A percentile compares a stretch with the other conserved stretches of the same genome.
These are phyloP conservation scores for Astragalus glycyphyllos DNA, from an alignment of 306 rosid genomes.

Conservation along the genomic window DNA sequence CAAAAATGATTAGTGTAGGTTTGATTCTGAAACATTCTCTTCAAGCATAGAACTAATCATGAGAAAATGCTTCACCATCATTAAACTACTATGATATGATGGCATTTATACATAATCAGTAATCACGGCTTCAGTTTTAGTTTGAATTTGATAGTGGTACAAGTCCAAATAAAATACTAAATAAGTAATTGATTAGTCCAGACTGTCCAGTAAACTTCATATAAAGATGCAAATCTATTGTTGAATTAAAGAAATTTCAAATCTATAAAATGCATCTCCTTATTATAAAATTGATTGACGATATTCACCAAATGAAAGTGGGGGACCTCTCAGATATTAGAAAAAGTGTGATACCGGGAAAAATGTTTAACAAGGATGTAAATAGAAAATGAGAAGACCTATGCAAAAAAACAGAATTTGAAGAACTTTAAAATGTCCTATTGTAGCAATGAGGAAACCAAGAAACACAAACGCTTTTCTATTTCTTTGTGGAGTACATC, in stretches of 20 bases:
- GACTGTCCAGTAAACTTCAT: neutral
- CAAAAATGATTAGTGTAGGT: slow-evolving; percentile 13
- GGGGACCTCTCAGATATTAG: neutral
- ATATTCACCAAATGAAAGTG: slow-evolving; percentile 14
- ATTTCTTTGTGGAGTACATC: slow-evolving; percentile 6
- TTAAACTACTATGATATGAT: neutral
- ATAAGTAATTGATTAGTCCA: neutral
- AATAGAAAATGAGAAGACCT: slow-evolving; percentile 6
- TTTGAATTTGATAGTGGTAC: neutral
- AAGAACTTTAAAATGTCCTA: slow-evolving; percentile 8
- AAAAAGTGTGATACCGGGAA: no score
- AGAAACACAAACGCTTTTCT: slow-evolving; percentile 6
- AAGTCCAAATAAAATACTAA: neutral
- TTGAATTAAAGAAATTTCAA: neutral
- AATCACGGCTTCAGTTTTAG: neutral
- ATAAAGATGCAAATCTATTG: neutral
- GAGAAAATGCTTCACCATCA: neutral
- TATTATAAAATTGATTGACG: slow-evolving; percentile 20
- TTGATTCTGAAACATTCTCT: slow-evolving; percentile 1
- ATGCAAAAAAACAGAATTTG: neutral
- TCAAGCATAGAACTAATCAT: neutral
- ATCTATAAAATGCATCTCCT: neutral
- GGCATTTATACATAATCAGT: neutral
- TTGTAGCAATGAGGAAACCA: neutral
- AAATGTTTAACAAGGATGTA: neutral